Evolutionary conservation across 208 protist genomes (phyloP), one percentile per base, ranked within the genome.

Genomic region (Wallacemonas rigidus): DNA sequence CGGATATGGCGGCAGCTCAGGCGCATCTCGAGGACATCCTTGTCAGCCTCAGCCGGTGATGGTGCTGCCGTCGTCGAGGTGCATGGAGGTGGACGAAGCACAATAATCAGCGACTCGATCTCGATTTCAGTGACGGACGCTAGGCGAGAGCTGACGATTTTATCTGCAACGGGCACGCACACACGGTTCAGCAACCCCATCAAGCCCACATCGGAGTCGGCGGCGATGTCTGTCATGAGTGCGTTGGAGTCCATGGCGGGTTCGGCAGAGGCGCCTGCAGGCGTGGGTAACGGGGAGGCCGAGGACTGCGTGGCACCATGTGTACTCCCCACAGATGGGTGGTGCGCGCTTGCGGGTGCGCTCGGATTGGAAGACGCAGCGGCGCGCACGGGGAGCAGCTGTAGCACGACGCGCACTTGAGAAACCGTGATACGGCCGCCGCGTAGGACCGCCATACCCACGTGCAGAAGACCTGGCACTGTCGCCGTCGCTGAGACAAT

Each of bases 1-100:
- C 60, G 60, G 7, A 65, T 14, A n/a, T 65, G 60, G 14, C 40
- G 60, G 43, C 60, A 45, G 3, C 26, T 9, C 36, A 65, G 60
- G 6, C 39, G 60, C 36, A 65, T 38, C 38, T 45, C 60, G 0
- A n/a, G 5, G 53, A 57, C 14, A 17, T 6, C 17, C 53, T 57
- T 17, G 53, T 17, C 53, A 17, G 45, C 45, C 45, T 26, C 26
- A 26, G 26, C 26, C 26, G 26, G 26, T 26, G 26, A 0, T 26
- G 45, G 45, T 12, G 12, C 6, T 50, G 45, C 8, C 45, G 45
- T 50, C 45, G 45, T 12, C 45, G 45, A 12, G 38, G 17, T 26
- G 14, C 26, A 26, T 26, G 26, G 26, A 26, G 38, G 60, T 26
- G 60, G 60, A 5, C 43, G 40, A 17, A 65, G 60, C 8, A 44